A percentile compares a stretch with the other conserved stretches of the same genome.
Evolutionary conservation across 148 eudicot genomes (phyloP).

Genomic region (Euryodendron excelsum): DNA sequence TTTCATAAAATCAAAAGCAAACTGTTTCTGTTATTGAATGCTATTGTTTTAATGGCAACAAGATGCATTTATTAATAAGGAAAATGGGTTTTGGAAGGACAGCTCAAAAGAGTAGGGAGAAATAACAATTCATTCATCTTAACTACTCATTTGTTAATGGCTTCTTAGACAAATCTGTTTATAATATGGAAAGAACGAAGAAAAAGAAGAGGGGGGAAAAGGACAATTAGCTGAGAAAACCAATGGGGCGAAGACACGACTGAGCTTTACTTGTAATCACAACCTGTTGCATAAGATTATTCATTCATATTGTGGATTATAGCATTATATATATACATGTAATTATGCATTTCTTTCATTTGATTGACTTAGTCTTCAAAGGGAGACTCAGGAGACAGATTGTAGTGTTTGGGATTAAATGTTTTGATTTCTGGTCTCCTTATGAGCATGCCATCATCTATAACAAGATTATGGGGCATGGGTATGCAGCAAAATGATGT

Average conservation of each 20-base stretch:
- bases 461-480: neutral
- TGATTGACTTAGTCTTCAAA: neutral
- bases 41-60: neutral
- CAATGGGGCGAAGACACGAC: too few relatives aligned
- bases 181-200: neutral
- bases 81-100: neutral
- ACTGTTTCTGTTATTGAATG: neutral
- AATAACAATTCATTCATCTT: neutral
- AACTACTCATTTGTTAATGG: neutral
- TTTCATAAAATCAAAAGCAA: too few relatives aligned
- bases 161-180: neutral
- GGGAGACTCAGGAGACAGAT: neutral
- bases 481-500: too few relatives aligned
- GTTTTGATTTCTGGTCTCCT: neutral
- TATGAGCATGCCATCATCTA: neutral
- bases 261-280: too few relatives aligned
- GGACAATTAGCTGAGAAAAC: too few relatives aligned
- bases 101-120: neutral
- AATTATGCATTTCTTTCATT: neutral
- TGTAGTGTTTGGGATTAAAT: neutral
- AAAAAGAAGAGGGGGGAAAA: neutral
- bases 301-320: too few relatives aligned
- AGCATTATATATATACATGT: neutral
- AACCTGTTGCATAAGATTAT: too few relatives aligned
- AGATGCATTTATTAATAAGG: neutral